These are phyloP conservation scores for Larix kaempferi DNA, from an alignment of 75 land plant genomes.

Conservation along the genomic window DNA sequence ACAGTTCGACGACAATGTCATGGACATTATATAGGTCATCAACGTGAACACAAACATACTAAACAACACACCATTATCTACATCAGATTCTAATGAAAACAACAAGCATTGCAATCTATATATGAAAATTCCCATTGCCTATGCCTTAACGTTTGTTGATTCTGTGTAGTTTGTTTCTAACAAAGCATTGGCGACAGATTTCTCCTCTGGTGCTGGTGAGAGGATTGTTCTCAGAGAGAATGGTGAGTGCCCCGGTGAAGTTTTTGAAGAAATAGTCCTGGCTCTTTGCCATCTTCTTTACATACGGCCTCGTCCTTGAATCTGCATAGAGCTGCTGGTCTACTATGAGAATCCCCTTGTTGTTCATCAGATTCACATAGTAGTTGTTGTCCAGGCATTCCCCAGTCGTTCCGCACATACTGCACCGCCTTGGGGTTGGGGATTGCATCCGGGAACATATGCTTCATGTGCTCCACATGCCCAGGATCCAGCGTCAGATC, in stretches of 20 bases:
- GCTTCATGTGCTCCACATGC: slow-evolving; percentile 60
- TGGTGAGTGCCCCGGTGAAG: slow-evolving; percentile 53
- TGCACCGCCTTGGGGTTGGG: slow-evolving; percentile 72
- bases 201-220: slow-evolving; percentile 77
- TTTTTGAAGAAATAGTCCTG: slow-evolving; percentile 63
- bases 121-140: no score
- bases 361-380: slow-evolving; percentile 65
- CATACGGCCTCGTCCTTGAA: slow-evolving; percentile 60
- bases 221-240: slow-evolving; percentile 79
- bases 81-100: no score
- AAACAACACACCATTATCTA: no score
- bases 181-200: slow-evolving; percentile 57
- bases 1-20: no score
- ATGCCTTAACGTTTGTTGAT: no score
- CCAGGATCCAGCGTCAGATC: slow-evolving; percentile 63
- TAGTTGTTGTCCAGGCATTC: slow-evolving; percentile 88
- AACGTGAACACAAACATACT: no score
- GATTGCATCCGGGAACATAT: slow-evolving; percentile 64
- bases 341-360: slow-evolving; percentile 61
- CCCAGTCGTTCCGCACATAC: slow-evolving; percentile 73
- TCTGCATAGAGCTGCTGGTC: slow-evolving; percentile 71
- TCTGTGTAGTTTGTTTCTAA: slow-evolving; percentile 10
- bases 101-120: no score
- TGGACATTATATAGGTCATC: no score
- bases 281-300: slow-evolving; percentile 70